These are phyloP conservation scores for Calonectria montana DNA, from an alignment of 2,329 filamentous ascomycete species.

Conservation along the genomic window DNA sequence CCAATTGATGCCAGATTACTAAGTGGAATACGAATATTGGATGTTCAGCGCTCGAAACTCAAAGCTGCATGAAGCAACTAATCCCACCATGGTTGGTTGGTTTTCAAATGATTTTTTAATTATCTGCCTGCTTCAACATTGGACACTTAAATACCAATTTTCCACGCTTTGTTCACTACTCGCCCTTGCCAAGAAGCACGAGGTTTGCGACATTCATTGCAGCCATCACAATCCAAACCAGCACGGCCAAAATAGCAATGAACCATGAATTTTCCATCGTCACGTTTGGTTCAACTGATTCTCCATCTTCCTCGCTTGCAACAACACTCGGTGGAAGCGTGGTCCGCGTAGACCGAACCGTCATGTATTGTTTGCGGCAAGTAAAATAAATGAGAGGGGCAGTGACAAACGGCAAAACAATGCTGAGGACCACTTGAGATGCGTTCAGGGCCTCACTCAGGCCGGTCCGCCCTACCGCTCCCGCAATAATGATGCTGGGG, in stretches of 20 bases:
- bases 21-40: neutral
- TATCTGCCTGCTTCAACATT: neutral
- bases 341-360: slow-evolving; percentile 63
- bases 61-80: neutral
- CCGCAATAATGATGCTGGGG: slow-evolving; percentile 86
- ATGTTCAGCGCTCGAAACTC: neutral
- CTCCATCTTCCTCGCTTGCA: neutral
- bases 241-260: slow-evolving; percentile 62
- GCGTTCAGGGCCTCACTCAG: slow-evolving; percentile 79
- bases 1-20: neutral
- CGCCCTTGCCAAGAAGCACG: slow-evolving; percentile 66
- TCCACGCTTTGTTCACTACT: neutral
- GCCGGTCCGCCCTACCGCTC: slow-evolving; percentile 77
- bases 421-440: slow-evolving; percentile 81
- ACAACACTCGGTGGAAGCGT: slow-evolving; percentile 44
- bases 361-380: slow-evolving; percentile 83
- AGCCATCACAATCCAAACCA: slow-evolving; percentile 80
- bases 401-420: slow-evolving; percentile 84
- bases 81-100: neutral
- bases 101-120: neutral
- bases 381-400: slow-evolving; percentile 90
- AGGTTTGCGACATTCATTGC: slow-evolving; percentile 84
- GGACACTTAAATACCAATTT: neutral
- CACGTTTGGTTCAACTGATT: slow-evolving; percentile 40
- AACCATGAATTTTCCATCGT: slow-evolving; percentile 82